A percentile compares a stretch with the other conserved stretches of the same genome.
Conservation (phyloP, 2,329 filamentous ascomycete genomes). For the Fusarium buharicum region DNA sequence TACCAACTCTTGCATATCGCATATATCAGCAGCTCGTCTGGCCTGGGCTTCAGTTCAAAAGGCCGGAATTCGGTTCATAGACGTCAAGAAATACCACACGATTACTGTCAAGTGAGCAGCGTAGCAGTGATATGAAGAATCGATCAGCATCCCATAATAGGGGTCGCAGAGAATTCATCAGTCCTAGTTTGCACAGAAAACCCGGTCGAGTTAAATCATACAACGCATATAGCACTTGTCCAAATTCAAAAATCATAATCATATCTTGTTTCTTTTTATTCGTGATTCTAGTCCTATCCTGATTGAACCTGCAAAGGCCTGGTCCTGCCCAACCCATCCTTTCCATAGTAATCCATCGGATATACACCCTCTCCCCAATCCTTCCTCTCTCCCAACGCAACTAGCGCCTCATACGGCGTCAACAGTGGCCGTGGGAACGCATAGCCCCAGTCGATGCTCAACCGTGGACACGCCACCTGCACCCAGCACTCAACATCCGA, state of each 20-base stretch:
- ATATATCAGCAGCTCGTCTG: background rate
- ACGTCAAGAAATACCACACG: no score
- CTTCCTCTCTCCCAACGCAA: conserved; percentile 82
- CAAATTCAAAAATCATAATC: background rate
- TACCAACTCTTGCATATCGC: background rate
- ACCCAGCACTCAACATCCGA: conserved; percentile 96
- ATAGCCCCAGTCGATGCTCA: conserved; percentile 99
- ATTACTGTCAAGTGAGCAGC: background rate
- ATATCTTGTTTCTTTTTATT: conserved; percentile 12
- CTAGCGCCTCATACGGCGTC: conserved; percentile 93
- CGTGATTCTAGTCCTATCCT: conserved; percentile 19
- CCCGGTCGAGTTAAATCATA: background rate
- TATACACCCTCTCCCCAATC: conserved; percentile 83
- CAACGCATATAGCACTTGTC: background rate
- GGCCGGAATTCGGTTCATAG: no score
- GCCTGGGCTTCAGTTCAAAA: background rate
- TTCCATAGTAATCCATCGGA: conserved; percentile 98
- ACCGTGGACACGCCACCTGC: conserved; percentile 93
- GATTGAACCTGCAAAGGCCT: conserved; percentile 57
- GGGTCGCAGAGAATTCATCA: background rate
- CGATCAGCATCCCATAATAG: background rate
- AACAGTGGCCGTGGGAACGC: conserved; percentile 89
- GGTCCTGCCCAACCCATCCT: conserved; percentile 87
- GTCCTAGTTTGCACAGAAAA: background rate
- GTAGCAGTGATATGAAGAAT: background rate